These are phyloP conservation scores for Salix purpurea DNA, from an alignment of 345 rosid species.

Conservation along the genomic window DNA sequence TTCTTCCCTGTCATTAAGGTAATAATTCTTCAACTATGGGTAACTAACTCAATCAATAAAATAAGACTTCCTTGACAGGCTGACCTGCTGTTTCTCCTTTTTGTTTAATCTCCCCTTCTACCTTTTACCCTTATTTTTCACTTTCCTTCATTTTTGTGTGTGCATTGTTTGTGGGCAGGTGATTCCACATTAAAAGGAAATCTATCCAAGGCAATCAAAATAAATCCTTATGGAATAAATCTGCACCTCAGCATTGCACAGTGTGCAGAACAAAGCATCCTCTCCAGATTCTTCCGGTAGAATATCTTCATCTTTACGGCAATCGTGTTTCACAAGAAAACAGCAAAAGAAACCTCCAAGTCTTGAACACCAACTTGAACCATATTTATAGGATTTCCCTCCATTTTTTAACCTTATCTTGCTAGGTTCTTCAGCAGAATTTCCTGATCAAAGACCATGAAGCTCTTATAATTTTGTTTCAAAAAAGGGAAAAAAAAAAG, in stretches of 20 bases:
- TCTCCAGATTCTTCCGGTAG: conserved; percentile 47
- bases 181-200: neutral
- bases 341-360: conserved; percentile 58
- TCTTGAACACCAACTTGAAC: conserved; percentile 44
- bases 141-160: neutral
- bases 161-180: neutral
- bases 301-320: conserved; percentile 55
- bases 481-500: neutral
- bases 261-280: conserved; percentile 78
- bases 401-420: conserved; percentile 35
- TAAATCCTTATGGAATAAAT: neutral
- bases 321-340: conserved; percentile 59
- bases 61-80: neutral
- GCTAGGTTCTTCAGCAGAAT: conserved; percentile 49
- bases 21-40: neutral
- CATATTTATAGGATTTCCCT: conserved; percentile 34
- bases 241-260: conserved; percentile 84
- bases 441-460: conserved; percentile 38
- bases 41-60: neutral
- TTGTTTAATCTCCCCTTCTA: neutral
- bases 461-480: neutral
- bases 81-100: too few species aligned
- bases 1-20: neutral
- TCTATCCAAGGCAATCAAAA: neutral
- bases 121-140: neutral